These are phyloP conservation scores for Dactylellina leptospora DNA, from an alignment of 2,329 filamentous ascomycete species.

Conservation along the genomic window DNA sequence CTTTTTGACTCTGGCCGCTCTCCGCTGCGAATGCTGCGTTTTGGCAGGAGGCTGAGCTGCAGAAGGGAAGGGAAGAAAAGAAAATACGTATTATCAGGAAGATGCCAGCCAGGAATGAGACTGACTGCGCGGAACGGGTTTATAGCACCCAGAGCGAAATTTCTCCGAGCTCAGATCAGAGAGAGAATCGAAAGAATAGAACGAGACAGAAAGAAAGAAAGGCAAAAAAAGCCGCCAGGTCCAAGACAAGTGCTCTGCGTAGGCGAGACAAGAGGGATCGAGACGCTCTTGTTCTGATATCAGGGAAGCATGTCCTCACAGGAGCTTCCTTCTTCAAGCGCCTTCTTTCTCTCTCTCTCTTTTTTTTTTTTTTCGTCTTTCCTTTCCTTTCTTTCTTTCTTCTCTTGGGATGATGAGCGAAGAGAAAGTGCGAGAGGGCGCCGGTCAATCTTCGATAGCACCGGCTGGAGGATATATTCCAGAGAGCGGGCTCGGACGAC, in stretches of 20 bases:
- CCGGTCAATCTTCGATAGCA: conserved; percentile 2
- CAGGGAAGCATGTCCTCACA: conserved; percentile 2
- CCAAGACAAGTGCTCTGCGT: conserved; percentile 9
- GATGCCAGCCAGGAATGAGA: too few relatives aligned
- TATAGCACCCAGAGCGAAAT: conserved; percentile 23
- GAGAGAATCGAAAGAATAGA: background rate
- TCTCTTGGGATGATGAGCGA: conserved; percentile 19
- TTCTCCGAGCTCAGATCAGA: conserved; percentile 9
- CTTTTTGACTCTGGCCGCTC: conserved; percentile 7
- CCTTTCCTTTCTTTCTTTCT: conserved; percentile 40
- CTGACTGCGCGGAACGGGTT: conserved; percentile 4
- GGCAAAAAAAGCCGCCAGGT: background rate
- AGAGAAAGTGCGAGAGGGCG: conserved; percentile 1
- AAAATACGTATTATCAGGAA: too few relatives aligned
- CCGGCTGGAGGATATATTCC: conserved; percentile 14
- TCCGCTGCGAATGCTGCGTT: conserved; percentile 19
- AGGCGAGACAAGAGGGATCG: conserved; percentile 2
- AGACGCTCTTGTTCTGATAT: conserved; percentile 5
- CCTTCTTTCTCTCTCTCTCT: conserved; percentile 28
- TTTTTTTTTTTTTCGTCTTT: conserved; percentile 39
- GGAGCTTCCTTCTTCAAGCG: conserved; percentile 51
- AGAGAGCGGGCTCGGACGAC: background rate
- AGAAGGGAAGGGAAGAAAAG: background rate
- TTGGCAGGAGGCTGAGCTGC: conserved; percentile 53
- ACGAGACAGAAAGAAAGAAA: background rate